These are phyloP conservation scores for Aspergillus tanneri DNA, from an alignment of 2,329 filamentous ascomycete species.

Conservation along the genomic window DNA sequence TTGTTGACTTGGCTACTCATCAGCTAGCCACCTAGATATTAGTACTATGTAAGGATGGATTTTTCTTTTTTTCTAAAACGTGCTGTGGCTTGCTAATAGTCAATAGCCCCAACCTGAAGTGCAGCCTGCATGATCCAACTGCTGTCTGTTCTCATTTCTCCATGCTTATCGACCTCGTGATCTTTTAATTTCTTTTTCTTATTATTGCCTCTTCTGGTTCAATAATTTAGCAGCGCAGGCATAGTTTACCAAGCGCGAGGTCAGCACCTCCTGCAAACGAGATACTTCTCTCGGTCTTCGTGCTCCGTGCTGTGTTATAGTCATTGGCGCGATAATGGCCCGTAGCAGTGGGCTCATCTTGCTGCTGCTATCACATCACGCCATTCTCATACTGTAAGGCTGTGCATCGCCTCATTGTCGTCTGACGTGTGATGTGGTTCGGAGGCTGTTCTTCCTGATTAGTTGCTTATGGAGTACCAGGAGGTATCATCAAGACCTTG, in stretches of 20 bases:
- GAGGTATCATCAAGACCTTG: not conserved
- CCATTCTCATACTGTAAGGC: no score
- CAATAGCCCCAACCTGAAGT: conserved; percentile 11
- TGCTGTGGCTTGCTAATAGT: conserved; percentile 20
- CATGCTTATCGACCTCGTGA: conserved; percentile 14
- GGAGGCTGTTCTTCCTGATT: not conserved
- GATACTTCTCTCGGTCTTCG: not conserved
- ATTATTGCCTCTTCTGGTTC: not conserved
- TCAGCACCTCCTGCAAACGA: not conserved
- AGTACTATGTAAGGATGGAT: no score
- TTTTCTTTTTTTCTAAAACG: no score
- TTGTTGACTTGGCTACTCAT: conserved; percentile 9
- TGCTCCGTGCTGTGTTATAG: not conserved
- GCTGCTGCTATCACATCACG: not conserved
- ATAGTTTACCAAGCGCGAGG: no score
- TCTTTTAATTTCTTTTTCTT: conserved; percentile 6
- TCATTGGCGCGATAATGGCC: not conserved
- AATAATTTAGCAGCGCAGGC: no score
- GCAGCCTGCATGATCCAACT: conserved; percentile 16
- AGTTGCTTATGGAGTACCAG: not conserved
- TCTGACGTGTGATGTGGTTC: not conserved
- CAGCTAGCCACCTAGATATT: conserved; percentile 9
- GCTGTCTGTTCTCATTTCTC: conserved; percentile 6
- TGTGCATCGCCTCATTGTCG: not conserved
- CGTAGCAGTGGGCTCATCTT: not conserved